Base-by-base conservation (phyloP, 2,329 filamentous ascomycete species). In the Alternaria postmessia region DNA sequence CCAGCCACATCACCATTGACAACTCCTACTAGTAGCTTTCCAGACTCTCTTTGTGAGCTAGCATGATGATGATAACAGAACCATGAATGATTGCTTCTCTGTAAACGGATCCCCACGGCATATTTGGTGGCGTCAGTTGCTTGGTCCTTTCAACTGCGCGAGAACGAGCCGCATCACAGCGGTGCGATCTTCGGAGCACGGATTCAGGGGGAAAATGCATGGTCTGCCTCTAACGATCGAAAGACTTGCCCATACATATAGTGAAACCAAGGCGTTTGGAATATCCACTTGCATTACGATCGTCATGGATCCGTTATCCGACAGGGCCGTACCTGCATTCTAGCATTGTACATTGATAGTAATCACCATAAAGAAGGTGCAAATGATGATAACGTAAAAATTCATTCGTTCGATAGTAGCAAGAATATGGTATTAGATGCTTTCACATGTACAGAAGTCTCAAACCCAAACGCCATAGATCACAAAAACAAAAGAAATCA, bases 401-500 rank as follows among this genome's bases (percentile, higher is more conserved):
- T 24, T 42, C 9, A 44, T 44, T 53, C 22, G 32, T 34, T 22
- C 28, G 26, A 24, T 18, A 18, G 56, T 30, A 48, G 43, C 56
- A 59, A 41, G 20, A 36, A 51, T 55, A 46, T 55, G 22, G 26
- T 57, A 60, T 60, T 57, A 60, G 16, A 59, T 46, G 30, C 47
- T 51, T 48, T 46, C 46, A 34, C 38, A 36, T 58, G 32, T 59
- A 54, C 43, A 36, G 55, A 44, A 59, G 38, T 22, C 6, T 36
- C 43, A 46, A 47, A 61, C 26, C 51, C 51, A 51, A 46, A 46
- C 57, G 24, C 57, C 57, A 20, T 49, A 56, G 44, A 60, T 60
- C 16, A 51, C 44, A 47, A 36, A 57, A 36, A 52, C 39, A 42
- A 59, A 58, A 43, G 48, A 49, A 62, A 55, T 51, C 46, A 20